phyloP scores from a whole-genome alignment of 2,329 filamentous ascomycete species.

The Geosmithia morbida region DNA sequence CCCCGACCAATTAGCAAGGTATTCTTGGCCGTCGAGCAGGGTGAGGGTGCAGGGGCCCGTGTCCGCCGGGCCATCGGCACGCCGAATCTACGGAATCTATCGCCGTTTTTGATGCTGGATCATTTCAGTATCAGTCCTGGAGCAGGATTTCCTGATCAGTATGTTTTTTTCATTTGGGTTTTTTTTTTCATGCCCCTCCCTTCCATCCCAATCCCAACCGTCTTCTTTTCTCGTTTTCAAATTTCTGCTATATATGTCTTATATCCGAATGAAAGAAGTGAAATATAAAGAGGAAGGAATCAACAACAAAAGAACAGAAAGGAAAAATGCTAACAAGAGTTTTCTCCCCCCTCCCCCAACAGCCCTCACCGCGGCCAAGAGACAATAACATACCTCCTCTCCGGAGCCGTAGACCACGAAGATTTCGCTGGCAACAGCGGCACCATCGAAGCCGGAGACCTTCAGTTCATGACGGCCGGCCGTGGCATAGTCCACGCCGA shows the following conservation, averaged over 20 bases:
- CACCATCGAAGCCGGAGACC: constrained; percentile 71
- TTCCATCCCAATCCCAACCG: too few species aligned
- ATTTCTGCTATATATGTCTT: too few species aligned
- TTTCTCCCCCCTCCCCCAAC: neutral
- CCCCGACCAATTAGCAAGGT: constrained; percentile 68
- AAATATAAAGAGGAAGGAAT: too few species aligned
- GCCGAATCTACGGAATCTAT: constrained; percentile 68
- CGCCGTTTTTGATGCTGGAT: constrained; percentile 91
- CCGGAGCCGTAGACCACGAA: constrained; percentile 78
- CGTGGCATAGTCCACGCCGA: constrained; percentile 87
- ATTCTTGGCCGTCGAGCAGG: constrained; percentile 72
- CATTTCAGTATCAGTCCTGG: constrained; percentile 72
- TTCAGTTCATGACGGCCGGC: constrained; percentile 97
- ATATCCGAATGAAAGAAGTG: too few species aligned
- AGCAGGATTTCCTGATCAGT: constrained; percentile 82
- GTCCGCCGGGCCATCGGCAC: constrained; percentile 85
- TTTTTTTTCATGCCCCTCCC: too few species aligned
- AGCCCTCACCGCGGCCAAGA: constrained; percentile 66
- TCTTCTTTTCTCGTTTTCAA: too few species aligned
- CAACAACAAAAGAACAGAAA: too few species aligned
- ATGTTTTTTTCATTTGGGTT: constrained; percentile 3
- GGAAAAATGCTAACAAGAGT: constrained; percentile 1
- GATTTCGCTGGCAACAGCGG: constrained; percentile 80
- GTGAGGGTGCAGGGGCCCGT: constrained; percentile 75
- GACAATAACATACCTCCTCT: constrained; percentile 77